Base-by-base conservation (phyloP, 139 green algal genomes). In the Asterochloris sp. region DNA sequence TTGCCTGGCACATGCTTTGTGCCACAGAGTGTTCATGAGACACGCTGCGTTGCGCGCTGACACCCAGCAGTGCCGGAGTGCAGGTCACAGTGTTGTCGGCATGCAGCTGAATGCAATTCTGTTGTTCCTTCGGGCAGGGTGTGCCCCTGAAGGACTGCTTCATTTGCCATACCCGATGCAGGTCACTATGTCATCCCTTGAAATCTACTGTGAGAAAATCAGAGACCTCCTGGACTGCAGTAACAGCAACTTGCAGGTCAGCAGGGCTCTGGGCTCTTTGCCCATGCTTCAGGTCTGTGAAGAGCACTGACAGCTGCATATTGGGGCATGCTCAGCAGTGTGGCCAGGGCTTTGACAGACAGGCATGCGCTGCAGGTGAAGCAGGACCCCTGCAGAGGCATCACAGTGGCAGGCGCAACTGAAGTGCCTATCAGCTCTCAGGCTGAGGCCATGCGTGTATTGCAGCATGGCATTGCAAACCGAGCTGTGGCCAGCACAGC, bases 181-280 rank as follows among this genome's bases (percentile, higher is more conserved):
- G 81, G 27, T 80, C 21, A 82, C 74, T 0, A 67, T 95, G 16
- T 91, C 86, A 8, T 88, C 94, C 23, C 88, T 96, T 11, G 94
- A 97, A 86, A 94, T 95, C 24, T 97, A 97, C 85, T 94, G 89
- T 74, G 94, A 97, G 83, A 77, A 85, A 12, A 91, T 97, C 66
- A 67, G 74, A 9, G 92, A 96, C 85, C 87, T 98, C 78, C 88
- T 98, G 69, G 81, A 87, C 27, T 77, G 83, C 14, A 82, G 80
- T n/a, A 89, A 85, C 60, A 88, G 92, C 68, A 93, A 91, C 83
- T 85, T 94, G 19, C 75, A 69, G 62, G 23, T 71, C 17, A 21
- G 19, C 19, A 71, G 66, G 19, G 19, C 21, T 26, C 21, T 23
- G 21, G 1, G 21, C 26, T 54, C 15, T 64, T 28, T 82, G 24